These are phyloP conservation scores for Bothriochloa decipiens DNA, from an alignment of 176 grass and related monocot genomes.

Conservation along the genomic window DNA sequence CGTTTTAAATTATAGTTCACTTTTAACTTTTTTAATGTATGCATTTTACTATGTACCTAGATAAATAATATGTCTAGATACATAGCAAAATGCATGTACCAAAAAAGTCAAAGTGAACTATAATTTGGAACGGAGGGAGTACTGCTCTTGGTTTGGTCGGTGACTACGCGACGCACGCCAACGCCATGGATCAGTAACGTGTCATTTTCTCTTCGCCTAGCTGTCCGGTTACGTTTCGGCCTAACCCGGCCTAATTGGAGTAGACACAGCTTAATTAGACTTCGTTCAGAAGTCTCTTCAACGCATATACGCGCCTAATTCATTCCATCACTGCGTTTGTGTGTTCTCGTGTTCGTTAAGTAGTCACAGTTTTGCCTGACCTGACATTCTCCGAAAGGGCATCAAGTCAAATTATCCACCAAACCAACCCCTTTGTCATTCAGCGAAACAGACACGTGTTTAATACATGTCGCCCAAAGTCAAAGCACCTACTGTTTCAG, in stretches of 20 bases:
- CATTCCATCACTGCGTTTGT: background rate
- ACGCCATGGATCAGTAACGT: background rate
- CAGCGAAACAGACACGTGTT: background rate
- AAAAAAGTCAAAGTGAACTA: too few species aligned
- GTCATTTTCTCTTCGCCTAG: background rate
- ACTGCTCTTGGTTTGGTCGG: background rate
- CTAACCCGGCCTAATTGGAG: conserved; percentile 18
- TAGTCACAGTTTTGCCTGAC: background rate
- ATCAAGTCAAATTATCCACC: background rate
- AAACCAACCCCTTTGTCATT: background rate
- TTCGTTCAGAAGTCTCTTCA: background rate
- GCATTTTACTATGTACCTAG: too few species aligned
- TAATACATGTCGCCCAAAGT: background rate
- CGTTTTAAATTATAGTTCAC: too few species aligned
- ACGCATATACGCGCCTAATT: conserved; percentile 22
- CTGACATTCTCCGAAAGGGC: background rate
- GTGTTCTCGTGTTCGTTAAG: background rate
- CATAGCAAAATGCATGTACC: too few species aligned
- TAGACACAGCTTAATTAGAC: background rate
- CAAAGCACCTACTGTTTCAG: background rate
- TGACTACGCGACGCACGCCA: background rate
- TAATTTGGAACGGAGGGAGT: too few species aligned
- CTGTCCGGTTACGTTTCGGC: background rate
- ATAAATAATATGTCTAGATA: too few species aligned
- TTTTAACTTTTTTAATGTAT: too few species aligned